Percentiles rank a stretch among this genome's conserved stretches.
Conservation (phyloP, 2,329 filamentous ascomycete genomes). For the Phialophora macrospora region DNA sequence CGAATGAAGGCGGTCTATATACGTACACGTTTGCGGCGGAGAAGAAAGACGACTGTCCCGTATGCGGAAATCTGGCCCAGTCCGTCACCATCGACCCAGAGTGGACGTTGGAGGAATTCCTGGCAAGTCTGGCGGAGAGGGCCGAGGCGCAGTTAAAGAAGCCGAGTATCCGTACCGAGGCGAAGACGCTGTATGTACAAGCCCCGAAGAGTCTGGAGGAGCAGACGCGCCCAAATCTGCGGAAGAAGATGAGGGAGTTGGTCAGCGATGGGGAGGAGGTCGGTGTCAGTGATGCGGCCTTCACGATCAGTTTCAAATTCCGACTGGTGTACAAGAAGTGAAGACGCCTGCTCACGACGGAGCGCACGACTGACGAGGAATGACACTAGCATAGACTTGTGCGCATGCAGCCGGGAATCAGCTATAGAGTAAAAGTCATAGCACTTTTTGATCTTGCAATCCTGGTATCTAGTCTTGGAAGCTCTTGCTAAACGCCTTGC, state of each 20-base stretch:
- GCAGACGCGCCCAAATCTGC: conserved; percentile 80
- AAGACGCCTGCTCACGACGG: background rate
- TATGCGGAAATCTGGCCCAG: conserved; percentile 83
- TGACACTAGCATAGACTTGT: background rate
- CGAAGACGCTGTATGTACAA: conserved; percentile 89
- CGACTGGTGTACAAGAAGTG: conserved; percentile 56
- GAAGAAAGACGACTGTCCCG: conserved; percentile 91
- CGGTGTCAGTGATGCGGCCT: conserved; percentile 89
- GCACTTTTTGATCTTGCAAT: conserved; percentile 28
- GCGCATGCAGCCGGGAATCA: background rate
- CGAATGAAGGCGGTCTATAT: conserved; percentile 92
- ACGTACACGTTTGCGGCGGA: conserved; percentile 97
- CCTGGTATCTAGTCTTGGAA: conserved; percentile 30
- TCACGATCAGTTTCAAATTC: conserved; percentile 72
- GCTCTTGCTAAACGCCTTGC: conserved; percentile 23
- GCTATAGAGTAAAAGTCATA: conserved; percentile 2
- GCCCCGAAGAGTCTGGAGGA: conserved; percentile 79
- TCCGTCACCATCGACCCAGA: conserved; percentile 73
- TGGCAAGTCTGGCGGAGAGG: conserved; percentile 79
- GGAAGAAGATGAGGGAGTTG: conserved; percentile 76
- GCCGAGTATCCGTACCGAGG: conserved; percentile 79
- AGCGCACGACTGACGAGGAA: background rate
- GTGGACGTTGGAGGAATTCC: conserved; percentile 77
- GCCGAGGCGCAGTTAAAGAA: conserved; percentile 94
- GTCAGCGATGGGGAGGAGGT: conserved; percentile 84